These are phyloP conservation scores for Lactifluus pinguis DNA, from an alignment of 768 basidiomycete genomes.

Conservation along the genomic window DNA sequence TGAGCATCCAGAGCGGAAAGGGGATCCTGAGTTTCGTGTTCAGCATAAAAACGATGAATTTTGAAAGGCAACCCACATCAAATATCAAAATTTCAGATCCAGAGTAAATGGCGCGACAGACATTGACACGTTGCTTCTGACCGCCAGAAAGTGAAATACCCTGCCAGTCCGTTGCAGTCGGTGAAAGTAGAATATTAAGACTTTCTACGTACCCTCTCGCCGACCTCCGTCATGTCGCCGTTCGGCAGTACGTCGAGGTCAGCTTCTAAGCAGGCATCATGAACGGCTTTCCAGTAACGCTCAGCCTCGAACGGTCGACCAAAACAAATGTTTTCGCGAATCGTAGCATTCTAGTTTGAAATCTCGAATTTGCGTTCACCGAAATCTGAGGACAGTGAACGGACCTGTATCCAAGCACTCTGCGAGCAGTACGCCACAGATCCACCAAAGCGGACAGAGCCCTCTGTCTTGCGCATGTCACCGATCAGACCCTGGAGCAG, in stretches of 20 bases:
- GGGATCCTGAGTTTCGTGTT: slow-evolving; percentile 45
- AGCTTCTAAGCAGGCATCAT: slow-evolving; percentile 67
- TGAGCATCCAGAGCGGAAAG: slow-evolving; percentile 89
- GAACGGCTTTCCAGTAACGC: slow-evolving; percentile 73
- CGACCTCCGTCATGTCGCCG: slow-evolving; percentile 79
- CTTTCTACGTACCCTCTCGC: slow-evolving; percentile 42
- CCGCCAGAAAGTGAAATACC: slow-evolving; percentile 87
- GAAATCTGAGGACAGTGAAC: not conserved
- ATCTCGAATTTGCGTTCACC: not conserved
- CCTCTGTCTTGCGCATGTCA: slow-evolving; percentile 70
- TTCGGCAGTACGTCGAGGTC: slow-evolving; percentile 71
- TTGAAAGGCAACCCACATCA: slow-evolving; percentile 36
- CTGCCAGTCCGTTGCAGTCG: slow-evolving; percentile 21
- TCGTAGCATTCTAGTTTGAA: slow-evolving; percentile 56
- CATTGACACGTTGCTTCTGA: slow-evolving; percentile 71
- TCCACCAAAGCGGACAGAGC: slow-evolving; percentile 64
- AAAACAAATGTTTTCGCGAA: slow-evolving; percentile 85
- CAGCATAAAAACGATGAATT: not conserved
- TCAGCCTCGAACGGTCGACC: slow-evolving; percentile 75
- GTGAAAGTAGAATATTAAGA: not conserved
- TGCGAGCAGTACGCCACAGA: slow-evolving; percentile 79
- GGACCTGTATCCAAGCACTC: slow-evolving; percentile 81
- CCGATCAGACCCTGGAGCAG: slow-evolving; percentile 69
- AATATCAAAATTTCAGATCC: slow-evolving; percentile 82
- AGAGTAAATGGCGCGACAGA: slow-evolving; percentile 82